Base-by-base conservation (phyloP, 768 basidiomycete genomes). In the Megacollybia marginata region DNA sequence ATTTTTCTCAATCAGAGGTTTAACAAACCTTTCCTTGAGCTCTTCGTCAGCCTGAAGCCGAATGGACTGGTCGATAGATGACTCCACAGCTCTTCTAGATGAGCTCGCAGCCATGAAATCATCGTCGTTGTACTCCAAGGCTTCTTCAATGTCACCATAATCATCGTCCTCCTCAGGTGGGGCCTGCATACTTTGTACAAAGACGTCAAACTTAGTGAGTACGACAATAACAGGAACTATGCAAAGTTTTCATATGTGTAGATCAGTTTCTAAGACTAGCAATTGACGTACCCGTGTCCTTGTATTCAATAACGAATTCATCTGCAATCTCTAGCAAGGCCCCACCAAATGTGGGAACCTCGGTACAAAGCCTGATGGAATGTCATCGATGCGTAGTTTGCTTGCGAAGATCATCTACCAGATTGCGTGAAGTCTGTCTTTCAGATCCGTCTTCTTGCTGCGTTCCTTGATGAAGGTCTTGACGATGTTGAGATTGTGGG, bases 191-290 rank as follows among this genome's bases (percentile, higher is more conserved):
- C 48, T 44, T 34, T 45, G 51, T 18, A 57, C 43, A 9, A 66
- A 57, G 13, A 52, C 42, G 49, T 68, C 67, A 50, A 57, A 68
- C 48, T 68, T 62, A 7, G 66, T 68, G 51, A 68, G 67, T 2
- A 68, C 61, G n/a, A 58, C 59, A 19, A 68, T 57, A 31, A 66
- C 51, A 15, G 67, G 66, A 1, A 65, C 64, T 67, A 11, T n/a
- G n/a, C n/a, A n/a, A n/a, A n/a, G n/a, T n/a, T n/a, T n/a, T n/a
- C n/a, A n/a, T n/a, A n/a, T n/a, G n/a, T n/a, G n/a, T n/a, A n/a
- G n/a, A 28, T 18, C 23, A 28, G 23, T 20, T 16, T n/a, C n/a
- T n/a, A 13, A 15, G 28, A 35, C 15, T 20, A 9, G 15, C 10
- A 33, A 49, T 16, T 19, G 33, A 46, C 48, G n/a, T 49, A 56